Conservation (phyloP, 805 yeast species). For the Lipomyces sp. region DNA sequence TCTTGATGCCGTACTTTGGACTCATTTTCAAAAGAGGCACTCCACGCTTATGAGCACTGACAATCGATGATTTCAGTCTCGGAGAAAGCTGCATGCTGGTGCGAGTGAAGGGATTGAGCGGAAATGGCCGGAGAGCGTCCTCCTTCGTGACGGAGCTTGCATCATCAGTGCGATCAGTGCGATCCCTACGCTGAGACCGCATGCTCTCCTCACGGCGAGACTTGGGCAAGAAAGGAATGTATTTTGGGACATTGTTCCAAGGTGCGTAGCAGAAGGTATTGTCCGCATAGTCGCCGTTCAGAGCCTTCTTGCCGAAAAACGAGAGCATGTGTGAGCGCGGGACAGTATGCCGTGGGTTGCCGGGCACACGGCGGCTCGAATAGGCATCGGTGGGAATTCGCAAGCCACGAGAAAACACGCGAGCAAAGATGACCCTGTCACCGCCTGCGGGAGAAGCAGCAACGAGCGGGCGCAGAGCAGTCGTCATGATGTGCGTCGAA, state of each 20-base stretch:
- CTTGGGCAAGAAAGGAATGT: conserved; percentile 8
- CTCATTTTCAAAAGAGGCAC: conserved; percentile 72
- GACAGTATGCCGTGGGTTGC: conserved; percentile 4
- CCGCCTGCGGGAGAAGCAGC: not conserved
- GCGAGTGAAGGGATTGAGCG: conserved; percentile 63
- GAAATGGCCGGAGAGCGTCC: conserved; percentile 63
- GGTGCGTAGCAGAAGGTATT: conserved; percentile 24
- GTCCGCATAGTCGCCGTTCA: conserved; percentile 27
- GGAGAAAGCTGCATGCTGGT: conserved; percentile 62
- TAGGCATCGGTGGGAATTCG: conserved; percentile 9
- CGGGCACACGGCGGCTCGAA: not conserved
- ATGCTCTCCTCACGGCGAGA: not conserved
- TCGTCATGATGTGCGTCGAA: no score
- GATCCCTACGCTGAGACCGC: no score
- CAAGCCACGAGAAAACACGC: not conserved
- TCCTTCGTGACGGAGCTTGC: not conserved
- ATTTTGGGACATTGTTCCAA: conserved; percentile 28
- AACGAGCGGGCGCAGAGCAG: not conserved
- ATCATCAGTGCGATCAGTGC: no score
- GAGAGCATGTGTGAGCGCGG: conserved; percentile 22
- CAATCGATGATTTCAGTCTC: conserved; percentile 58
- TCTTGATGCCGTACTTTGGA: conserved; percentile 70
- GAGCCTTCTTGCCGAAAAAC: conserved; percentile 28
- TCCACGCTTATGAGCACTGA: conserved; percentile 51
- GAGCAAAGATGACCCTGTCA: not conserved